phyloP scores from a whole-genome alignment of 345 rosid species.

The Eucalyptus guilfoylei region DNA sequence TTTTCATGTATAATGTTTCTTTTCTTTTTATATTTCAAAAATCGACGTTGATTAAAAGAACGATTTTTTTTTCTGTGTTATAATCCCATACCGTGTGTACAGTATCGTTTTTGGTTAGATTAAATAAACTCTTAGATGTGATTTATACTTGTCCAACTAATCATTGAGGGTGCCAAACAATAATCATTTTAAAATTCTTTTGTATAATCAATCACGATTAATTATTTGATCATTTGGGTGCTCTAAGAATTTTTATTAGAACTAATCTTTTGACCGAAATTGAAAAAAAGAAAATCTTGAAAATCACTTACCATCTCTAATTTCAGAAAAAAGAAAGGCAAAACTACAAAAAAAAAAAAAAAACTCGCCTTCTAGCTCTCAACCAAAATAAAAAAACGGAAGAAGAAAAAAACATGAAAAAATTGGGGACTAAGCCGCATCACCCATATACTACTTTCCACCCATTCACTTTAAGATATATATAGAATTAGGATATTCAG shows the following conservation, averaged over 20 bases:
- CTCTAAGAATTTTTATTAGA: background rate
- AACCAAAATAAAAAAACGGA: background rate
- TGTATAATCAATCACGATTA: background rate
- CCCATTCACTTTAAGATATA: background rate
- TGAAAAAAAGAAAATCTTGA: no score
- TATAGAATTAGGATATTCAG: no score
- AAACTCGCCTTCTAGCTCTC: background rate
- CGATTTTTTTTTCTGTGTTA: no score
- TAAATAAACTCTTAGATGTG: background rate
- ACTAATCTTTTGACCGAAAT: background rate
- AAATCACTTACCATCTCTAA: background rate
- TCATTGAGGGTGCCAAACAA: background rate
- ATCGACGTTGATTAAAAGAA: background rate
- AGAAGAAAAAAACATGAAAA: no score
- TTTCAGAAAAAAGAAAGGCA: background rate
- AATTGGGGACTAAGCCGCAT: background rate
- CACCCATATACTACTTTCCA: background rate
- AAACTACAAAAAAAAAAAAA: background rate
- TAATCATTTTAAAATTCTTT: no score
- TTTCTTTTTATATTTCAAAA: no score
- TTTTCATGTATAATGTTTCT: no score
- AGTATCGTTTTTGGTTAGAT: background rate
- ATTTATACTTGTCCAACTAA: background rate
- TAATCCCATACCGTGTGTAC: background rate
- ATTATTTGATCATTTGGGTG: background rate